These are phyloP conservation scores for Irpex sp. DNA, from an alignment of 1,284 basidiomycete genomes.

Conservation along the genomic window DNA sequence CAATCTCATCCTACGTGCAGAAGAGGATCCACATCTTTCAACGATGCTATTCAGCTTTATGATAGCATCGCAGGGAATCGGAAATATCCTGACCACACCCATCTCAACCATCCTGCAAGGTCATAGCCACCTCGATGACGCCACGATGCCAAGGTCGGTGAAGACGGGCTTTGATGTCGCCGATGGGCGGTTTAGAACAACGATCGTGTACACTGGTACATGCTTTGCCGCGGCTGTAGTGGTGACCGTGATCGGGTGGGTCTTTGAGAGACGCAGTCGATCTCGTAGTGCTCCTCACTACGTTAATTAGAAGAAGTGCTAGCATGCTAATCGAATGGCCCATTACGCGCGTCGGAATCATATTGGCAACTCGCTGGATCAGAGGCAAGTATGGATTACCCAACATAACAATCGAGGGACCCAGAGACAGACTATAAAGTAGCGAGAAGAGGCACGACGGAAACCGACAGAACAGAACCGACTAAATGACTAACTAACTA, in stretches of 20 bases:
- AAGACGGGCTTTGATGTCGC: background rate
- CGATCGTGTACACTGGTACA: conserved; percentile 6
- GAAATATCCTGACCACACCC: conserved; percentile 39
- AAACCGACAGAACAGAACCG: background rate
- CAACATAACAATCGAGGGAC: background rate
- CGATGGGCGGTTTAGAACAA: conserved; percentile 2
- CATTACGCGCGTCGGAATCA: too few relatives aligned
- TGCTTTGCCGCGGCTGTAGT: conserved; percentile 6
- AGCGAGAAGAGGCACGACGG: background rate
- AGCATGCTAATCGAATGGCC: too few relatives aligned
- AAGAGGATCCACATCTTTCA: conserved; percentile 32
- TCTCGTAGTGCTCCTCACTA: background rate
- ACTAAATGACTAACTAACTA: background rate
- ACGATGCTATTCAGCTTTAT: conserved; percentile 35
- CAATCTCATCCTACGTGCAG: conserved; percentile 16
- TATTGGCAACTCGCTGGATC: too few relatives aligned
- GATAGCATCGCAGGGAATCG: conserved; percentile 35
- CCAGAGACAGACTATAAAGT: background rate
- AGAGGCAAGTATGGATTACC: background rate
- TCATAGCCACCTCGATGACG: background rate
- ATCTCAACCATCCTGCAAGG: conserved; percentile 31
- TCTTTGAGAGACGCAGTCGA: background rate
- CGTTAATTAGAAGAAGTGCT: too few relatives aligned
- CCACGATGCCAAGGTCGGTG: background rate
- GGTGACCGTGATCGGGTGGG: conserved; percentile 2